These are phyloP conservation scores for Blastobotrys muscicola DNA, from an alignment of 805 yeast genomes.

Conservation along the genomic window DNA sequence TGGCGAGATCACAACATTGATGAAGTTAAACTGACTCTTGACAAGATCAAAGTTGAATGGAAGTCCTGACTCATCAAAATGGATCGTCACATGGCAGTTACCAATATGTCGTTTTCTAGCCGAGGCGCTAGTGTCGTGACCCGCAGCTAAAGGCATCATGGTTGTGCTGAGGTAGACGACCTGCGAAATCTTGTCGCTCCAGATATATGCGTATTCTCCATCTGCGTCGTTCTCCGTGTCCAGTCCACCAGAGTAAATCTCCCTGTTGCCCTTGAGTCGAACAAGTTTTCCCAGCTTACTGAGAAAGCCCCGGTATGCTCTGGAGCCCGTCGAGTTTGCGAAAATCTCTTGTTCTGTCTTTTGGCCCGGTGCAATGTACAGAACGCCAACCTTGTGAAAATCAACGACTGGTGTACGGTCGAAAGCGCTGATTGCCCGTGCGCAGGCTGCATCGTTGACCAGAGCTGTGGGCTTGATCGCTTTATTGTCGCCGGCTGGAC, in stretches of 20 bases:
- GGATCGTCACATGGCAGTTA: conserved; percentile 71
- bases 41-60: conserved; percentile 63
- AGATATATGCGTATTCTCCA: conserved; percentile 65
- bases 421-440: conserved; percentile 49
- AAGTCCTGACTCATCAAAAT: conserved; percentile 63
- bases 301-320: conserved; percentile 50
- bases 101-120: conserved; percentile 80
- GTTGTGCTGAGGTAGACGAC: conserved; percentile 73
- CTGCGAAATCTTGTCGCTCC: conserved; percentile 65
- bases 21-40: conserved; percentile 71
- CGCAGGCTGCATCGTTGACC: conserved; percentile 37
- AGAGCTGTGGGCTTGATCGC: conserved; percentile 40
- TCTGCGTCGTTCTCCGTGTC: conserved; percentile 61
- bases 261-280: conserved; percentile 43
- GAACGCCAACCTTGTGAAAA: conserved; percentile 67
- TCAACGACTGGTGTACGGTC: conserved; percentile 73
- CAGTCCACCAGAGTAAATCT: conserved; percentile 66
- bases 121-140: conserved; percentile 37
- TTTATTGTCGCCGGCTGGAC: conserved; percentile 31
- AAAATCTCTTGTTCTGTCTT: conserved; percentile 53
- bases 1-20: conserved; percentile 71
- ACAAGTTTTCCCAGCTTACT: conserved; percentile 50
- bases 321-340: conserved; percentile 54
- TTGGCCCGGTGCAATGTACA: conserved; percentile 68
- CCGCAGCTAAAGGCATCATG: conserved; percentile 52